Conservation (phyloP, 163 green algal species). For the Chlorella variabilis region DNA sequence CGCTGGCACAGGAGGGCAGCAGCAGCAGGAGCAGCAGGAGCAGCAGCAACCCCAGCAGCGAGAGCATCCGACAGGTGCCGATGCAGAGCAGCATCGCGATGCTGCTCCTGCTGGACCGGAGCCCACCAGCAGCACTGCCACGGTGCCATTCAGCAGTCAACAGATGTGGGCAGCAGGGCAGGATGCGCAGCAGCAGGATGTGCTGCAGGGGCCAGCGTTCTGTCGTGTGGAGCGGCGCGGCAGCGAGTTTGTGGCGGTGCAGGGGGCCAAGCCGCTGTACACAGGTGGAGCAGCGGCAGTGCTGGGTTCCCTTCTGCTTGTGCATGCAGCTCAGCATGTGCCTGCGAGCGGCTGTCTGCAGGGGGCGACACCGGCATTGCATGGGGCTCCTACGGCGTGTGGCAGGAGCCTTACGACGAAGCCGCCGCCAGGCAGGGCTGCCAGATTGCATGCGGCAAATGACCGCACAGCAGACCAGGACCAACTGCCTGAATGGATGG, state of each 20-base stretch:
- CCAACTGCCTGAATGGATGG: too few species aligned
- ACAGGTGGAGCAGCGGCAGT: conserved; percentile 2
- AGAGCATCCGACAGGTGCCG: background rate
- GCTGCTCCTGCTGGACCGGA: background rate
- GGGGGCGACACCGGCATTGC: conserved; percentile 38
- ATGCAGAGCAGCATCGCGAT: background rate
- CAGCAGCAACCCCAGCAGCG: background rate
- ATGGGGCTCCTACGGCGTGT: conserved; percentile 61
- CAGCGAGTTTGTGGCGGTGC: conserved; percentile 25
- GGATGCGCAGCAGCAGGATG: background rate
- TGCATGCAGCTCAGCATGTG: too few species aligned
- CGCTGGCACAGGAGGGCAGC: too few species aligned
- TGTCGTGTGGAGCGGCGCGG: conserved; percentile 16
- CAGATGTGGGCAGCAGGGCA: background rate
- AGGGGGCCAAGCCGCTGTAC: conserved; percentile 8
- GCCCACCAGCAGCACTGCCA: background rate
- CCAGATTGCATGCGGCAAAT: too few species aligned
- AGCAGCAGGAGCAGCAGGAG: background rate
- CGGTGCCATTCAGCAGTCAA: background rate
- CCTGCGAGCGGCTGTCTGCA: background rate
- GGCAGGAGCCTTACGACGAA: conserved; percentile 63
- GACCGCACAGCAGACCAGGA: too few species aligned
- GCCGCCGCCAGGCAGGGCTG: conserved; percentile 30
- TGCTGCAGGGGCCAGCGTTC: background rate
- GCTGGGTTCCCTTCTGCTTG: too few species aligned